These are phyloP conservation scores for Podospora conica DNA, from an alignment of 495 filamentous ascomycete species.

Conservation along the genomic window DNA sequence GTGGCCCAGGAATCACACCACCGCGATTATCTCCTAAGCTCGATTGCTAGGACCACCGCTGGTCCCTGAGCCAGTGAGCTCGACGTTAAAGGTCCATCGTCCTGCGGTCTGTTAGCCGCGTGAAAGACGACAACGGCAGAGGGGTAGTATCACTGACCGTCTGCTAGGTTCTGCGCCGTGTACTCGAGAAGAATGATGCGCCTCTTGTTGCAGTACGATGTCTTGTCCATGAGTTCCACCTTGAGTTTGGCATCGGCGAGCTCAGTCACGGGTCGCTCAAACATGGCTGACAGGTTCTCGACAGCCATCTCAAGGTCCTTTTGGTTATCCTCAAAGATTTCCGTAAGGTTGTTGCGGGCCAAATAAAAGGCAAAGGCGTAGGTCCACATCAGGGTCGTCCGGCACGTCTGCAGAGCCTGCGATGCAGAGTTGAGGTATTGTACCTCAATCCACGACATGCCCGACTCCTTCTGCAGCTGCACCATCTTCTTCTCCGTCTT, in stretches of 20 bases:
- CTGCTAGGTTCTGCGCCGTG: constrained; percentile 83
- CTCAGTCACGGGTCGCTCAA: constrained; percentile 86
- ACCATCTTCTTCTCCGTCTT: constrained; percentile 99
- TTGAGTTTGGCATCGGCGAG: constrained; percentile 67
- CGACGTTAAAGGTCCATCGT: constrained; percentile 44
- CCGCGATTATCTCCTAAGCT: too few species aligned
- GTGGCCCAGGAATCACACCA: background rate
- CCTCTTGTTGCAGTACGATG: constrained; percentile 88
- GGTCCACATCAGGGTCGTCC: constrained; percentile 97
- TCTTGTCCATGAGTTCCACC: constrained; percentile 98
- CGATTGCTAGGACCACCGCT: constrained; percentile 19
- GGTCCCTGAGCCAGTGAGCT: constrained; percentile 22
- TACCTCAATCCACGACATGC: constrained; percentile 98
- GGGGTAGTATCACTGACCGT: constrained; percentile 52
- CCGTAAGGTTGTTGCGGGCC: constrained; percentile 86
- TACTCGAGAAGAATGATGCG: constrained; percentile 83
- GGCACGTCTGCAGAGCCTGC: constrained; percentile 88
- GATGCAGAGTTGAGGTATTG: constrained; percentile 92
- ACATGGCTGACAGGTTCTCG: constrained; percentile 92
- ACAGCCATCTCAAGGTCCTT: constrained; percentile 97
- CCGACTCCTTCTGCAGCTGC: constrained; percentile 81
- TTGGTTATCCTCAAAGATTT: constrained; percentile 98
- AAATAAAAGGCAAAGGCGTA: constrained; percentile 98
- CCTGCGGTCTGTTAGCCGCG: constrained; percentile 24
- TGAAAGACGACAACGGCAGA: background rate